Base-by-base conservation (phyloP, 805 yeast species). In the Candida awuae region DNA sequence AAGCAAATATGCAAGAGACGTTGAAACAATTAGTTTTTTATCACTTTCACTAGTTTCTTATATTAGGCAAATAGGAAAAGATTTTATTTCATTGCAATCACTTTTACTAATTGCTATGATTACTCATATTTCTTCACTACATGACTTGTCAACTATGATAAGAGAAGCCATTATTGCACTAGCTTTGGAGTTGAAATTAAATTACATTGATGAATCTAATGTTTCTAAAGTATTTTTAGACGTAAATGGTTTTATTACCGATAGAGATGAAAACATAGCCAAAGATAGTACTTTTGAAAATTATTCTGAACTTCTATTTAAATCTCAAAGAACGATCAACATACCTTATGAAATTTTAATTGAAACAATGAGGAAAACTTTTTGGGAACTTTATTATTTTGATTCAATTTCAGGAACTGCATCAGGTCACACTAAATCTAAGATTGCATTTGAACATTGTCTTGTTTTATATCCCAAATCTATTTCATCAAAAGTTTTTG, bases 321-420 rank as follows among this genome's bases (percentile, higher is more conserved):
- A 39, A 1, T 25, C 51, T n/a, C 37, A 41, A 18, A 43, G 64
- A 33, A 44, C 52, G 2, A 21, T 34, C 2, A 40, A 40, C 13
- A 44, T 57, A 3, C 54, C 60, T 0, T 38, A 42, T 16, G 33
- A 39, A 6, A 47, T 56, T 8, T 32, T 58, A 8, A 49, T 49
- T 26, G 66, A 65, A 41, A 51, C 60, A 29, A 66, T 67, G 5
- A 59, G 77, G 39, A 57, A 74, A 41, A 61, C 70, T 9, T 65
- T 70, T 43, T 72, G 77, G 77, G 78, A 72, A 40, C 49, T 70
- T 6, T 67, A 68, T 47, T 72, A 70, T 48, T 59, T 72, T 37
- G 78, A 72, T 51, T 68, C 72, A 8, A 57, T 71, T 27, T 68
- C 70, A 43, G 77, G 77, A 1, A 71, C 75, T 6, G 74, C 78